A percentile compares a stretch with the other conserved stretches of the same genome.
Evolutionary conservation across 768 basidiomycete species (phyloP).

Genomic region (Hemileccinum rubropunctum): DNA sequence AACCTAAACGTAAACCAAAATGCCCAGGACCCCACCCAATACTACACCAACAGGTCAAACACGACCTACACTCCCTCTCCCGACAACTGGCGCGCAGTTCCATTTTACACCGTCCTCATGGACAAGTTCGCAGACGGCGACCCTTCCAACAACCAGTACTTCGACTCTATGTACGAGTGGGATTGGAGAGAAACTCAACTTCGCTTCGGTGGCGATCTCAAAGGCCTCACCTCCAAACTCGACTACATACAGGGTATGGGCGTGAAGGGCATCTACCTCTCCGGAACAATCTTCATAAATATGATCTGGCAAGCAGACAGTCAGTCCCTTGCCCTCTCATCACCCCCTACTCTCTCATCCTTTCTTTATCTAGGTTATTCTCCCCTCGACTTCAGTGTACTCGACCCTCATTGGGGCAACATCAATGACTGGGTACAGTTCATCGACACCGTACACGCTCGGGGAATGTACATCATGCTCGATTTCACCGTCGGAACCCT

Average conservation of each 20-base stretch:
- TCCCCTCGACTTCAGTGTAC: slow-evolving; percentile 83
- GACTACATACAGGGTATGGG: slow-evolving; percentile 95
- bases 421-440: slow-evolving; percentile 73
- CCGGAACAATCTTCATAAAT: slow-evolving; percentile 90
- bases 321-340: slow-evolving; percentile 38
- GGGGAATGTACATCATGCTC: slow-evolving; percentile 88
- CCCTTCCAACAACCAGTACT: slow-evolving; percentile 89
- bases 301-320: slow-evolving; percentile 98
- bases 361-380: slow-evolving; percentile 64
- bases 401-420: slow-evolving; percentile 93
- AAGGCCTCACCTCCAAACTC: slow-evolving; percentile 67
- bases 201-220: slow-evolving; percentile 85
- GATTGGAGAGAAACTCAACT: slow-evolving; percentile 90
- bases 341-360: background rate
- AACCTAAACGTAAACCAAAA: slow-evolving; percentile 79
- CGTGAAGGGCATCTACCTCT: slow-evolving; percentile 79
- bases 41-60: slow-evolving; percentile 58
- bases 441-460: slow-evolving; percentile 73
- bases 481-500: slow-evolving; percentile 96
- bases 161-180: slow-evolving; percentile 72
- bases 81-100: slow-evolving; percentile 78
- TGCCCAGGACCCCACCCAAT: slow-evolving; percentile 65
- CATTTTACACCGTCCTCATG: slow-evolving; percentile 77
- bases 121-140: slow-evolving; percentile 96
- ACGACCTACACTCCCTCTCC: slow-evolving; percentile 77